phyloP scores from a whole-genome alignment of 169 alveolate species.

The Cryptosporidium tyzzeri region DNA sequence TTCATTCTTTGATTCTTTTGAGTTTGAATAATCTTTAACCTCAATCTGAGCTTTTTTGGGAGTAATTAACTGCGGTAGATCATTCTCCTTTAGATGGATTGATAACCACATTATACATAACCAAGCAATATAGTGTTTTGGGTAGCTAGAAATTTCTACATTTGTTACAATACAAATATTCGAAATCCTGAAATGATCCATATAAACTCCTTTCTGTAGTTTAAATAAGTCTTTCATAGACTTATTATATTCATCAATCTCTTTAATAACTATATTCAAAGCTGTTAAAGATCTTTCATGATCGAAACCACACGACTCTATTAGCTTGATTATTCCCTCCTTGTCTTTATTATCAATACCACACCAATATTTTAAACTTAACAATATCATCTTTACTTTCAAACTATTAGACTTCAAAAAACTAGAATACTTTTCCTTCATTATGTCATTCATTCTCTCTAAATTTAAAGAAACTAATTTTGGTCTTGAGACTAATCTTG shows the following conservation, averaged over 20 bases:
- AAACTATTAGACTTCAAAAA: neutral
- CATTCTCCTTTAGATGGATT: slow-evolving; percentile 42
- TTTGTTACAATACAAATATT: slow-evolving; percentile 29
- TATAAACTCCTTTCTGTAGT: slow-evolving; percentile 14
- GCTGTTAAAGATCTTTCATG: slow-evolving; percentile 25
- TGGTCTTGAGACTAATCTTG: slow-evolving; percentile 33
- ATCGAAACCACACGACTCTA: slow-evolving; percentile 50
- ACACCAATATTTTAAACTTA: slow-evolving; percentile 23
- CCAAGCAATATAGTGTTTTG: slow-evolving; percentile 58
- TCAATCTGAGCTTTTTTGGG: slow-evolving; percentile 69
- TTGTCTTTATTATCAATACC: slow-evolving; percentile 23
- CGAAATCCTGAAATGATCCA: slow-evolving; percentile 7
- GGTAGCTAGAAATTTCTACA: slow-evolving; percentile 4
- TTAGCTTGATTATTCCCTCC: slow-evolving; percentile 23
- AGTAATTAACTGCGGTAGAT: slow-evolving; percentile 33
- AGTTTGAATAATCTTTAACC: slow-evolving; percentile 20
- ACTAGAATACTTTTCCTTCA: neutral
- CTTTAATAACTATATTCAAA: slow-evolving; percentile 20
- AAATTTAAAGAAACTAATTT: slow-evolving; percentile 32
- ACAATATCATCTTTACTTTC: neutral
- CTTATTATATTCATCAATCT: slow-evolving; percentile 8
- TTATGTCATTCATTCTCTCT: neutral
- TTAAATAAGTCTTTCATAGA: neutral
- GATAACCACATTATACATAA: slow-evolving; percentile 67
- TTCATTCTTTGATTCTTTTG: neutral